Base-by-base conservation (phyloP, 1,284 basidiomycete species). In the Ceratobasidium sp. region DNA sequence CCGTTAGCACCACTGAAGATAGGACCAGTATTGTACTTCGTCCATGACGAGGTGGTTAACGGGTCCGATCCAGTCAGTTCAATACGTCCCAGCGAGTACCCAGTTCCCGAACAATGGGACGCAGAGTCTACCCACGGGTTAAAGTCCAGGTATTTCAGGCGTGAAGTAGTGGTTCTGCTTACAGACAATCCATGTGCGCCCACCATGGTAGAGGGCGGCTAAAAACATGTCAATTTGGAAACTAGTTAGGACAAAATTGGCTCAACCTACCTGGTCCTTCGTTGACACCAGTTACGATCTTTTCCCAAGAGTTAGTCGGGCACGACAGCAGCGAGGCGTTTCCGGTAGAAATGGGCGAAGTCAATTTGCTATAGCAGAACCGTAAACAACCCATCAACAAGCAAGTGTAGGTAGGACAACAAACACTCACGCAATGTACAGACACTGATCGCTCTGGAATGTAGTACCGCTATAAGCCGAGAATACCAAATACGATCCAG, bases 51-150 rank as follows among this genome's bases (percentile, higher is more conserved):
- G 0, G 85, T 81, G 60, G 72, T 83, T 33, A 86, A 80, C 5
- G 86, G 86, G 77, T 86, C 82, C 7, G 83, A 82, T 15, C 86
- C 86, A 1, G 83, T 84, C 13, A 86, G 82, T 78, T 85, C 84
- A 5, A 86, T 83, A 1, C 80, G 79, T 6, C 76, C 79, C 15
- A 79, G 79, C n/a, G 79, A 77, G 58, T 79, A 79, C 33, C 79
- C 77, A 23, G 73, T 33, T 20, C 58, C 68, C 33, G 67, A 49
- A 51, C 79, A 79, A 28, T 26, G 46, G 26, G 78, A 79, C 4
- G 78, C 78, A 3, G 78, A 79, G 67, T 60, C 71, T 68, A 60
- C 60, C 39, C 85, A 20, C 33, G 1, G 18, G 20, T n/a, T 73
- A 60, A 13, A 39, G 70, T 70, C 76, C 76, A 77, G 1, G 76